These are phyloP conservation scores for Rubus idaeus DNA, from an alignment of 306 rosid genomes.

Conservation along the genomic window DNA sequence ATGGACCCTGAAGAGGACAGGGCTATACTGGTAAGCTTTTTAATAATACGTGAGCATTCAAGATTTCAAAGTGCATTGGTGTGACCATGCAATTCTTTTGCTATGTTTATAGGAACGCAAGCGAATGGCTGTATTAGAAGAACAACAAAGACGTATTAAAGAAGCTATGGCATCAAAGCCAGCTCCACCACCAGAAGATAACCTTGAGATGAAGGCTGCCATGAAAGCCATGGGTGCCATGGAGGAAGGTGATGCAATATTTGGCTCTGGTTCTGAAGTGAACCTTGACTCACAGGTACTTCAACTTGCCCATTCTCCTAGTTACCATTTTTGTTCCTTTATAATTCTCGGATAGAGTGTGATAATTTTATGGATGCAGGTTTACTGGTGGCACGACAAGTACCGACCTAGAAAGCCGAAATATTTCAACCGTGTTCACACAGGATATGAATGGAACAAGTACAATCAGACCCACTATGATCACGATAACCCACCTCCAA, in stretches of 20 bases:
- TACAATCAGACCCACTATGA: constrained; percentile 98
- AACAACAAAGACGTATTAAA: constrained; percentile 73
- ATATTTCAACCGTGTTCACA: constrained; percentile 96
- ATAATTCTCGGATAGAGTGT: not conserved
- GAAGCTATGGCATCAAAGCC: constrained; percentile 83
- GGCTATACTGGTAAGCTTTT: constrained; percentile 56
- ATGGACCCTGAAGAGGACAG: constrained; percentile 93
- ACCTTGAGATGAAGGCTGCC: constrained; percentile 87
- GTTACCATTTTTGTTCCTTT: not conserved
- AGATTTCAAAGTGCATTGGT: constrained; percentile 3
- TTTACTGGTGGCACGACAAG: constrained; percentile 98
- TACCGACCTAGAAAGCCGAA: constrained; percentile 96
- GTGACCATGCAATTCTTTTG: constrained; percentile 6
- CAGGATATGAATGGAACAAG: constrained; percentile 98
- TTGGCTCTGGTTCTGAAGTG: constrained; percentile 90
- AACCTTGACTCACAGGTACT: constrained; percentile 89
- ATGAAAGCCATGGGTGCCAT: constrained; percentile 87
- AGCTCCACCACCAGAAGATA: constrained; percentile 78
- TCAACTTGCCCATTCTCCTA: constrained; percentile 2
- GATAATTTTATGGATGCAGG: constrained; percentile 52
- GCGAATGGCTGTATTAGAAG: constrained; percentile 70
- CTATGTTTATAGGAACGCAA: constrained; percentile 60
- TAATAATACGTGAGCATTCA: constrained; percentile 1
- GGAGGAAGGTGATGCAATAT: constrained; percentile 98
- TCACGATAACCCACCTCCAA: constrained; percentile 98